Evolutionary conservation across 139 green algal genomes (phyloP), one percentile per base, ranked within the genome.

Genomic region (Deuterostichococcus epilithicus): DNA sequence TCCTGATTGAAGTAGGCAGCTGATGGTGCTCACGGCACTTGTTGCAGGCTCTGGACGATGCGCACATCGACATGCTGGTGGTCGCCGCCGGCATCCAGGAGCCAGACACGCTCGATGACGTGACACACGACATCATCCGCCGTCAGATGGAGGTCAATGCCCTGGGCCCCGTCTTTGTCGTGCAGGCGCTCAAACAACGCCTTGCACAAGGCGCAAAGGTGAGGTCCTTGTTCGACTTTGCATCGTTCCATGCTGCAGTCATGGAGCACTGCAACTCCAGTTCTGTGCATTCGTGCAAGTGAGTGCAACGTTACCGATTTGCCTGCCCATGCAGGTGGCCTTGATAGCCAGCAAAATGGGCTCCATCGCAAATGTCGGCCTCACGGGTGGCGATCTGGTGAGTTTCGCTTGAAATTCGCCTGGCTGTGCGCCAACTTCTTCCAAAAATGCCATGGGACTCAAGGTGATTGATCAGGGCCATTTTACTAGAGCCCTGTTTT

Each of bases 81-180:
- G 72, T 82, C 34, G 87, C 83, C 63, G 88, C 88, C 5, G 87
- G 87, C 6, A 47, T 83, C 1, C 82, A 88, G 20, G 37, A 76
- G 34, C 65, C 79, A 25, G 86, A 90, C 65, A 77, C 52, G 3
- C 63, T 89, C 34, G 35, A 59, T 0, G 73, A 79, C 34, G 28
- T 89, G 25, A 72, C 83, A 70, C 71, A 68, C 0, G 82, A 78
- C 1, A 37, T 58, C 25, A 39, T 87, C 3, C 37, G 75, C 13
- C 58, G 78, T 59, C 82, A 84, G 68, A 83, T 89, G 45, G 82
- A 92, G 58, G 74, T 91, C 20, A 92, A 92, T 59, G 72, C 84
- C 1, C 58, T 92, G 37, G 87, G 87, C 26, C 86, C 86, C 3
- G 70, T 92, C 28, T 70, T 86, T 1, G 76, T 80, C 15, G 79